These are phyloP conservation scores for Styphnolobium japonicum DNA, from an alignment of 306 rosid genomes.

Conservation along the genomic window DNA sequence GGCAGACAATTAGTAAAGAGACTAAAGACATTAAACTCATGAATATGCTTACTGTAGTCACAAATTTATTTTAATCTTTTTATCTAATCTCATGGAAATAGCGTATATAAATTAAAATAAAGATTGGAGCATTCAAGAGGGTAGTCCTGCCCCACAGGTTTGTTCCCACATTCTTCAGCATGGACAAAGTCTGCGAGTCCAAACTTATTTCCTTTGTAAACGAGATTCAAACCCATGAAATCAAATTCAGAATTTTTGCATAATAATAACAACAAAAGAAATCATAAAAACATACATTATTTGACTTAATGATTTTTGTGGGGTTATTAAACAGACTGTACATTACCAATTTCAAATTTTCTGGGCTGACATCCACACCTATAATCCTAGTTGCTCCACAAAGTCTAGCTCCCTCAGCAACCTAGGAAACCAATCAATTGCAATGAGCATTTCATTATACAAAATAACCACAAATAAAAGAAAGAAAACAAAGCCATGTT, in stretches of 20 bases:
- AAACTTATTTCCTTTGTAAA: constrained; percentile 60
- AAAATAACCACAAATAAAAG: not conserved
- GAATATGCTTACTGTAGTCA: not conserved
- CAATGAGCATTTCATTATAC: not conserved
- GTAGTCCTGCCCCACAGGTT: constrained; percentile 67
- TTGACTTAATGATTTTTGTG: not conserved
- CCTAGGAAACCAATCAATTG: constrained; percentile 38
- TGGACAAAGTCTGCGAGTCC: constrained; percentile 69
- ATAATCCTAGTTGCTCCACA: constrained; percentile 78
- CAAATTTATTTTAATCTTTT: not conserved
- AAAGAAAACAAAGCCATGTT: not conserved
- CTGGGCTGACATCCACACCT: constrained; percentile 69
- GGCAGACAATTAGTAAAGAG: not conserved
- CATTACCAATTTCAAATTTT: constrained; percentile 63
- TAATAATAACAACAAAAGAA: not conserved
- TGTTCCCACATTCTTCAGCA: constrained; percentile 39
- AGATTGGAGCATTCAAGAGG: not conserved
- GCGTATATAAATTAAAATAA: not conserved
- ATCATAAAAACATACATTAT: not conserved
- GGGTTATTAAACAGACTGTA: not conserved
- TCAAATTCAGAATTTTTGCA: not conserved
- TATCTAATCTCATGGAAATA: not conserved
- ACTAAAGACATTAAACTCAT: not conserved
- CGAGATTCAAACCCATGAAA: not conserved
- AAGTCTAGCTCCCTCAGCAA: constrained; percentile 89